Evolutionary conservation across 2,329 filamentous ascomycete genomes (phyloP).

Genomic region (Cordyceps cicadae): DNA sequence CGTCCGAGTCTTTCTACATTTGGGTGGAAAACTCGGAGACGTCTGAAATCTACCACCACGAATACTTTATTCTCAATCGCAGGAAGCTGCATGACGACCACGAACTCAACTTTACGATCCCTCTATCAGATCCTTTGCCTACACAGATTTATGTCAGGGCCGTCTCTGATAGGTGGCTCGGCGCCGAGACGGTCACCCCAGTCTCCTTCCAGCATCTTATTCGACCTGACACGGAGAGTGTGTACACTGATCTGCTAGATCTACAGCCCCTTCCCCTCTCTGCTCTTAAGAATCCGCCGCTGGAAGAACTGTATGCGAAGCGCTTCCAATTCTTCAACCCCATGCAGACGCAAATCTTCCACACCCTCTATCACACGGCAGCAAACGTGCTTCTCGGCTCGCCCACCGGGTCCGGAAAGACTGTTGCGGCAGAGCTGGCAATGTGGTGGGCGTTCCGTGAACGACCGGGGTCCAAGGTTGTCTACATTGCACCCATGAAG

Average conservation of each 20-base stretch:
- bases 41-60: conserved; percentile 94
- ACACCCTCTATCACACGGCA: conserved; percentile 85
- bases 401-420: conserved; percentile 95
- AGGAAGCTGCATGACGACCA: conserved; percentile 93
- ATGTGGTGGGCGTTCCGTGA: conserved; percentile 99
- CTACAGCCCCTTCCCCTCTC: conserved; percentile 81
- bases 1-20: conserved; percentile 93
- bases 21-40: conserved; percentile 99
- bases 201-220: conserved; percentile 98
- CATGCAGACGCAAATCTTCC: conserved; percentile 99
- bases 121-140: conserved; percentile 83
- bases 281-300: conserved; percentile 74
- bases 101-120: conserved; percentile 96
- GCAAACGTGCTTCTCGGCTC: conserved; percentile 92
- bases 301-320: conserved; percentile 83
- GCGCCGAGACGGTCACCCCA: conserved; percentile 88
- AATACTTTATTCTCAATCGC: conserved; percentile 87
- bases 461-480: conserved; percentile 88
- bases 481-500: conserved; percentile 99
- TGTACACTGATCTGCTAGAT: conserved; percentile 90
- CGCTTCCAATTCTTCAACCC: conserved; percentile 97
- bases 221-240: conserved; percentile 90
- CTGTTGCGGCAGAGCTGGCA: conserved; percentile 86
- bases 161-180: conserved; percentile 92
- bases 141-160: conserved; percentile 94